A percentile compares a stretch with the other conserved stretches of the same genome.
Evolutionary conservation across 441 rosid species (phyloP).

Genomic region (Syzygium syzygioides): DNA sequence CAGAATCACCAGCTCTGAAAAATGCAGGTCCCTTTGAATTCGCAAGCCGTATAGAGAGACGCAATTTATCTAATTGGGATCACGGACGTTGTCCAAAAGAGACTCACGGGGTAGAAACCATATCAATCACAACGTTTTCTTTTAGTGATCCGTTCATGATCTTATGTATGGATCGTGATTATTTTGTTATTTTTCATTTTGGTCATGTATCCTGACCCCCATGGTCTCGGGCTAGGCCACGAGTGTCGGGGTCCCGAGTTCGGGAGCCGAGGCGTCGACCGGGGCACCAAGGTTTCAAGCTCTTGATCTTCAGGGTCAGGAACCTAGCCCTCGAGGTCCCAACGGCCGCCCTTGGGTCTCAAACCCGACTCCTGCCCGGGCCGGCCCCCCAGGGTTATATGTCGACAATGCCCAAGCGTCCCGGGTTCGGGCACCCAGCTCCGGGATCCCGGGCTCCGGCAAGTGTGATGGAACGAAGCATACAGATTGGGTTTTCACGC

Average conservation of each 20-base stretch:
- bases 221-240: neutral
- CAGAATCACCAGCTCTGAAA: neutral
- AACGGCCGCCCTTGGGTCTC: neutral
- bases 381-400: neutral
- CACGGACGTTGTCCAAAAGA: neutral
- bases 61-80: too few relatives aligned
- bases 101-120: neutral
- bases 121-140: neutral
- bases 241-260: neutral
- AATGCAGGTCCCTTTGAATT: neutral
- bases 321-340: neutral
- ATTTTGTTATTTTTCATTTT: neutral
- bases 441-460: neutral
- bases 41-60: too few relatives aligned
- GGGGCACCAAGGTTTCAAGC: neutral
- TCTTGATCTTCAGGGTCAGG: neutral
- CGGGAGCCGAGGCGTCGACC: neutral
- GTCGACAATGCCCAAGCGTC: neutral
- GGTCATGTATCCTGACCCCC: neutral
- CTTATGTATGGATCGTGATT: neutral
- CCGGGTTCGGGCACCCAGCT: neutral
- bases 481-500: neutral
- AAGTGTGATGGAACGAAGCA: neutral
- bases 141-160: neutral
- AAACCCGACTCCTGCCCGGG: neutral